Conservation (phyloP, 345 rosid species). For the Sisymbrium altissimum region DNA sequence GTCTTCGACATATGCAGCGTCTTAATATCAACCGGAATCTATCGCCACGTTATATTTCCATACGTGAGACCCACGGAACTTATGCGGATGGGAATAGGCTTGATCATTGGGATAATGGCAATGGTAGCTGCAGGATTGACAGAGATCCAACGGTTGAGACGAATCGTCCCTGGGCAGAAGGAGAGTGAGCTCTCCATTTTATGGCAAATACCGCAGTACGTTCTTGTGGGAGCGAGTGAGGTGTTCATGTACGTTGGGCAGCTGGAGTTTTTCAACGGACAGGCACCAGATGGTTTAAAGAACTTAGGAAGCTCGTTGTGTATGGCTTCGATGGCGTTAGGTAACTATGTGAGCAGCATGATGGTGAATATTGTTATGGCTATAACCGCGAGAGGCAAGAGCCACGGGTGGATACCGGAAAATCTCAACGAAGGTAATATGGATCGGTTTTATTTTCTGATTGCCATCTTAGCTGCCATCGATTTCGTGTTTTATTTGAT, state of each 20-base stretch:
- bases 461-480: constrained; percentile 57
- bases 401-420: constrained; percentile 77
- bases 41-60: constrained; percentile 64
- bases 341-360: constrained; percentile 79
- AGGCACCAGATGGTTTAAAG: constrained; percentile 86
- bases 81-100: constrained; percentile 84
- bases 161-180: constrained; percentile 43
- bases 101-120: constrained; percentile 68
- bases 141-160: constrained; percentile 55
- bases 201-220: constrained; percentile 91
- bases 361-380: constrained; percentile 65
- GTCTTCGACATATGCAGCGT: constrained; percentile 81
- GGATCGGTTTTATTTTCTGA: constrained; percentile 70
- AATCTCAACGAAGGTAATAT: constrained; percentile 66
- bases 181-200: constrained; percentile 62
- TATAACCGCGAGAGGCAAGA: constrained; percentile 50
- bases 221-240: constrained; percentile 75
- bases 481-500: constrained; percentile 59
- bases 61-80: constrained; percentile 71
- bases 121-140: constrained; percentile 81
- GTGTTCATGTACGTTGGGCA: constrained; percentile 96
- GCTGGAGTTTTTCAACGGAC: constrained; percentile 83
- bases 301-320: constrained; percentile 93
- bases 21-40: constrained; percentile 62
- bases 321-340: constrained; percentile 95